A percentile compares a stretch with the other conserved stretches of the same genome.
phyloP scores from a whole-genome alignment of 169 alveolate genomes.

The Plasmodium vivax region DNA sequence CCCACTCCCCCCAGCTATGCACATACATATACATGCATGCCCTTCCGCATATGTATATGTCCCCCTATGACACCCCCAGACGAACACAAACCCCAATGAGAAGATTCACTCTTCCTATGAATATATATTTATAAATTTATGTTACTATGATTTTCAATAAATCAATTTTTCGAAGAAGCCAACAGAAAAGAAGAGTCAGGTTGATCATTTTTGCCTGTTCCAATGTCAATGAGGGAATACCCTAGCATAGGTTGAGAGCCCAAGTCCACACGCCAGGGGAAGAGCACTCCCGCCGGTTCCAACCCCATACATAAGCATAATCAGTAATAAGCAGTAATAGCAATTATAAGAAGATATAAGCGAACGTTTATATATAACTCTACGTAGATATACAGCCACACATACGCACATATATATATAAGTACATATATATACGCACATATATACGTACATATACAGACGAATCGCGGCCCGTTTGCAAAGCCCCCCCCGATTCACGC shows the following conservation, averaged over 20 bases:
- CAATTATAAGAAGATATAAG: no score
- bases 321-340: no score
- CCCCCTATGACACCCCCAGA: neutral
- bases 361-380: no score
- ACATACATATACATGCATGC: slow-evolving; percentile 17
- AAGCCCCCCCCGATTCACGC: neutral
- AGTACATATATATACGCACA: no score
- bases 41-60: neutral
- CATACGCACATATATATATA: no score
- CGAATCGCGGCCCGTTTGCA: neutral
- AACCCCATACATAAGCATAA: neutral
- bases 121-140: slow-evolving; percentile 22
- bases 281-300: neutral
- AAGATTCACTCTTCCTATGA: slow-evolving; percentile 18
- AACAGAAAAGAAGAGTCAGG: slow-evolving; percentile 54
- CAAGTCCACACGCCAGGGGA: neutral
- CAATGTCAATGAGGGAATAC: slow-evolving; percentile 71
- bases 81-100: slow-evolving; percentile 12
- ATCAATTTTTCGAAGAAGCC: slow-evolving; percentile 45
- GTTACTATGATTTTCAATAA: slow-evolving; percentile 57
- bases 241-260: slow-evolving; percentile 19
- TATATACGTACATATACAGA: neutral
- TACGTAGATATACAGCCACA: no score
- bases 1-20: neutral
- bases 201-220: slow-evolving; percentile 45